A percentile compares a stretch with the other conserved stretches of the same genome.
These are phyloP conservation scores for Chlamydomonas sp. DNA, from an alignment of 139 green algal genomes.

Conservation along the genomic window DNA sequence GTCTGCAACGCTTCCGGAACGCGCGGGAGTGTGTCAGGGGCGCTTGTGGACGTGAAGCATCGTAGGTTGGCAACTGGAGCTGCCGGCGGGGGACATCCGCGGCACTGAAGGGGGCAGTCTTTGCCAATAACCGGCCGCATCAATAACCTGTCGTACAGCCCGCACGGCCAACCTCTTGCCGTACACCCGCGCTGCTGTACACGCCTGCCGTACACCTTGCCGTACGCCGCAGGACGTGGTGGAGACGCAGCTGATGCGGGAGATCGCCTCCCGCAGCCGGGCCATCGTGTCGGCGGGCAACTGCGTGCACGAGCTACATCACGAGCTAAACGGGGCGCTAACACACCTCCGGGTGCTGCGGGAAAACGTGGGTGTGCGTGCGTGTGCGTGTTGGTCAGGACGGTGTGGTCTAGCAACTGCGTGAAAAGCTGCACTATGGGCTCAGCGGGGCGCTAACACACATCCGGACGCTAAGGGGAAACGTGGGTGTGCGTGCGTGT, in stretches of 20 bases:
- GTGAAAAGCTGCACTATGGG: no score
- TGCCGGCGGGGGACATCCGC: no score
- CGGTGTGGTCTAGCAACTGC: not conserved
- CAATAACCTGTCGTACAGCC: constrained; percentile 2
- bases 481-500: no score
- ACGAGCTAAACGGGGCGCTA: constrained; percentile 56
- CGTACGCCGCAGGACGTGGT: constrained; percentile 70
- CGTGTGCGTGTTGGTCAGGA: not conserved
- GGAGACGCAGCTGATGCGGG: constrained; percentile 79
- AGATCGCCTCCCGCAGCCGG: constrained; percentile 73
- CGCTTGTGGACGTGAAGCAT: no score
- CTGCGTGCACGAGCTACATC: constrained; percentile 77
- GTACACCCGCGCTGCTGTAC: not conserved
- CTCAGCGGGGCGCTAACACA: no score
- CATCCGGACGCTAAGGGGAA: no score
- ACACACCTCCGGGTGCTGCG: constrained; percentile 56
- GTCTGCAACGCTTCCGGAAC: no score
- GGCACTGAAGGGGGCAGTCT: no score
- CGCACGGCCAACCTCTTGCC: not conserved
- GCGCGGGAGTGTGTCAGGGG: no score
- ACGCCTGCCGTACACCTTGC: not conserved
- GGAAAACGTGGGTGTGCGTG: constrained; percentile 15
- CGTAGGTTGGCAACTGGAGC: no score
- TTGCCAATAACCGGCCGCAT: constrained; percentile 16
- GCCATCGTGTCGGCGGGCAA: constrained; percentile 81